Base-by-base conservation (phyloP, 352 stramenopile genomes). In the Globisporangium canariense region DNA sequence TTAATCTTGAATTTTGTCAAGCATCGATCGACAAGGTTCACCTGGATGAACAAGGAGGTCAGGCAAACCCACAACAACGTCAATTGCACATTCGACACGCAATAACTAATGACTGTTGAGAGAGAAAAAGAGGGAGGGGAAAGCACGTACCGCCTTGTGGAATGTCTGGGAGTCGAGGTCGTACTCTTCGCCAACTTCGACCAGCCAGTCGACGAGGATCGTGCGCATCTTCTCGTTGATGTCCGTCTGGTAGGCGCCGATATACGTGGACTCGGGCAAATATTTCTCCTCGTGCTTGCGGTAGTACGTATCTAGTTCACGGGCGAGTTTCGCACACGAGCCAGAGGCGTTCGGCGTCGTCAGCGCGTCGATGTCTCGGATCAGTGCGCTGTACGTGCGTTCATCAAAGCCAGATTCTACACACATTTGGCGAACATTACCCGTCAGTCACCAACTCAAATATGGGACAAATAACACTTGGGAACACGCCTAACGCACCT, bases 161-260 rank as follows among this genome's bases (percentile, higher is more conserved):
- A 94, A 91, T 8, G 87, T 93, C 64, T 91, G 74, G 6, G 83
- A 86, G 66, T 90, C 76, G 9, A 96, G 74, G 56, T 94, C 81
- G 64, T 93, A 96, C 70, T 96, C 84, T 70, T 93, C 82, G 40
- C 79, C 77, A 40, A 96, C 87, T 66, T 96, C 87, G 20, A 99
- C 94, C 7, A 99, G 89, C 98, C 98, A 99, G 78, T 99, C 98
- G 30, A 99, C 90, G 50, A 99, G 86, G 66, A 99, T 99, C 14
- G 96, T 97, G 60, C 97, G 86, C 98, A 99, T 99, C 63, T 98
- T 98, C 68, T 98, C 94, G 73, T 99, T 99, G 71, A 99, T 99
- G 72, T 99, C 96, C 53, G 88, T 75, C 76, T 99, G 98, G n/a
- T 87, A 73, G 1, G 70, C 75, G 56, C 79, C 77, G 22, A 93